phyloP scores from a whole-genome alignment of 352 stramenopile genomes.

The Phytopythium litorale region DNA sequence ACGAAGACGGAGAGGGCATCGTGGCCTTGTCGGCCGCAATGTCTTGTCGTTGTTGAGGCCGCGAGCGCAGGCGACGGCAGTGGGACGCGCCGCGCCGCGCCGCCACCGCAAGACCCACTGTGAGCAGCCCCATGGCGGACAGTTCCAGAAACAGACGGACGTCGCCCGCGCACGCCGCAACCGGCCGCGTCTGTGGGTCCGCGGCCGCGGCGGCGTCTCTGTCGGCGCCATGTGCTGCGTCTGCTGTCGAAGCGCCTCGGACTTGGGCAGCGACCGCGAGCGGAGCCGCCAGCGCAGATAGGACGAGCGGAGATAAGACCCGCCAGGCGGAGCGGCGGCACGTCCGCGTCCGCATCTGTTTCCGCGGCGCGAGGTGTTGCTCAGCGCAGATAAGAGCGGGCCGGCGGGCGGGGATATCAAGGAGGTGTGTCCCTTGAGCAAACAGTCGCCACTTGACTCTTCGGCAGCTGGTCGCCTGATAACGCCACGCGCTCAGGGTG shows the following conservation, averaged over 20 bases:
- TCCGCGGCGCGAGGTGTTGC: not conserved
- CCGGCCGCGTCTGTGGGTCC: slow-evolving; percentile 9
- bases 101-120: slow-evolving; percentile 1
- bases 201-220: not conserved
- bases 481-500: not conserved
- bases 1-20: not conserved
- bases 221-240: not conserved
- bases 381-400: not conserved
- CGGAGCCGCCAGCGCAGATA: not conserved
- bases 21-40: not conserved
- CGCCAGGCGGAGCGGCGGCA: slow-evolving; percentile 5
- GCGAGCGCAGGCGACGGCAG: not conserved
- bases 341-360: not conserved
- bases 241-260: no score
- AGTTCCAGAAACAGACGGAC: slow-evolving; percentile 9
- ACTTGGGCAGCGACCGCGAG: not conserved
- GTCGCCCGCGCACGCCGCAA: slow-evolving; percentile 10
- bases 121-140: slow-evolving; percentile 1
- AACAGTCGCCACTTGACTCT: not conserved
- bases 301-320: not conserved
- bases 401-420: not conserved
- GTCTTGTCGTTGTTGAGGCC: slow-evolving; percentile 3
- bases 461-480: not conserved
- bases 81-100: slow-evolving; percentile 1
- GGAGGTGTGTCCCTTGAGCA: not conserved